Base-by-base conservation (phyloP, 2,329 filamentous ascomycete species). In the Cercospora sp. region DNA sequence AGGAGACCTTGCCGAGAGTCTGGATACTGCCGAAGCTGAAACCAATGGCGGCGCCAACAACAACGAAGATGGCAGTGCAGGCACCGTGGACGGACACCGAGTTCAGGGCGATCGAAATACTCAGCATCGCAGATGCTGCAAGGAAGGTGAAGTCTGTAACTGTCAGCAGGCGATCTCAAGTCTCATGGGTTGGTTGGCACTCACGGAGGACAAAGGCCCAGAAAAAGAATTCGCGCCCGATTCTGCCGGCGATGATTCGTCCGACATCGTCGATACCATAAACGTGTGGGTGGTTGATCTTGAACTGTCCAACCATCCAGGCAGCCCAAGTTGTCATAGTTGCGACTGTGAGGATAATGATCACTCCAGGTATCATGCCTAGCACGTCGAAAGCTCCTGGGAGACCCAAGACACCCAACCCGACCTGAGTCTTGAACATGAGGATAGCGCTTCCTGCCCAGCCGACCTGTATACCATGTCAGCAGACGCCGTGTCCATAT, bases 261-360 rank as follows among this genome's bases (percentile, higher is more conserved):
- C 85, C 85, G 0, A 84, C 85, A 69, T 87, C 85, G 42, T 85
- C 85, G 77, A 87, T 87, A 63, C 83, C 83, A 70, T 87, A 86
- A 2, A 87, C 84, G 68, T 86, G 80, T 0, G 83, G 82, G 72
- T 87, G 85, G n/a, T 80, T 78, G 48, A 85, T 71, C 72, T 87
- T 87, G 78, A 87, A 87, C 10, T 77, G 73, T 6, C 82, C 83
- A 8, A 85, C 77, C 26, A 84, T 81, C 69, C 83, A 84, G 61
- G 79, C 77, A 1, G 83, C 83, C 83, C 83, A 85, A 2, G 80
- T 82, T 0, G 83, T 84, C 68, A 84, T 83, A 20, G 36, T 69
- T 1, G 77, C 80, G 36, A 85, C 80, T 3, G 70, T 62, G 1
- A 79, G 59, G 3, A 85, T 76, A 20, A 78, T 77, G 33, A 85